A percentile compares a stretch with the other conserved stretches of the same genome.
Evolutionary conservation across 2,329 filamentous ascomycete species (phyloP).

Genomic region (Ophiobolus disseminans): DNA sequence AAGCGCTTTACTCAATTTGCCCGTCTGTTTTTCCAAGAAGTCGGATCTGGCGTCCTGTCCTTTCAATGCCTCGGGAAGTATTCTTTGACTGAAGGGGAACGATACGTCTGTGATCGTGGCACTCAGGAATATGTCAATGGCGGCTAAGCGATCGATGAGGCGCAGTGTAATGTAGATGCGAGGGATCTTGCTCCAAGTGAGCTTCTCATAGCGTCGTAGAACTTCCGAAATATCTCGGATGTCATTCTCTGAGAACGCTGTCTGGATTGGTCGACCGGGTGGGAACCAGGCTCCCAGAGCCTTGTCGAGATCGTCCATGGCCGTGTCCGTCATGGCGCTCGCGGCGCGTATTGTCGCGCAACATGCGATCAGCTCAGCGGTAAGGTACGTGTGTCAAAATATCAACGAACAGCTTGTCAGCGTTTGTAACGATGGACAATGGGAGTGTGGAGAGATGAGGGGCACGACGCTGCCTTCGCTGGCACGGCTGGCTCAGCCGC

Average conservation of each 20-base stretch:
- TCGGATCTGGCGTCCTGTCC: neutral
- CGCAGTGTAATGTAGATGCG: slow-evolving; percentile 14
- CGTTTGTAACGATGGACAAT: neutral
- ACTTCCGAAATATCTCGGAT: slow-evolving; percentile 1
- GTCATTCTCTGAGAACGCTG: neutral
- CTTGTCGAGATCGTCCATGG: neutral
- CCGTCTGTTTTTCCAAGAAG: slow-evolving; percentile 11
- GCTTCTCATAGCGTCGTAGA: neutral
- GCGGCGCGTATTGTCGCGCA: neutral
- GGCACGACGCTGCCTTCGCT: no score
- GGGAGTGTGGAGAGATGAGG: no score
- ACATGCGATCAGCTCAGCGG: neutral
- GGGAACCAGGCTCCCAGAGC: neutral
- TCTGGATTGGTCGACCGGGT: neutral
- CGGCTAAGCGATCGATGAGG: slow-evolving; percentile 6
- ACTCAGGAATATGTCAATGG: slow-evolving; percentile 9
- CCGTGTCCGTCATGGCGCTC: neutral
- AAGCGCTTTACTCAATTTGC: slow-evolving; percentile 10
- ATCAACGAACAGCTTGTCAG: neutral
- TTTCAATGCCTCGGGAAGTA: slow-evolving; percentile 7
- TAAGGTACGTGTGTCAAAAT: no score
- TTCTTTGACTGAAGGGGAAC: slow-evolving; percentile 10
- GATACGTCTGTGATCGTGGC: slow-evolving; percentile 6
- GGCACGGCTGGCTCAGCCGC: no score
- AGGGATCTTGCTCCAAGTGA: slow-evolving; percentile 11